Conservation (phyloP, 2,329 filamentous ascomycete species). For the Didymella lethalis region DNA sequence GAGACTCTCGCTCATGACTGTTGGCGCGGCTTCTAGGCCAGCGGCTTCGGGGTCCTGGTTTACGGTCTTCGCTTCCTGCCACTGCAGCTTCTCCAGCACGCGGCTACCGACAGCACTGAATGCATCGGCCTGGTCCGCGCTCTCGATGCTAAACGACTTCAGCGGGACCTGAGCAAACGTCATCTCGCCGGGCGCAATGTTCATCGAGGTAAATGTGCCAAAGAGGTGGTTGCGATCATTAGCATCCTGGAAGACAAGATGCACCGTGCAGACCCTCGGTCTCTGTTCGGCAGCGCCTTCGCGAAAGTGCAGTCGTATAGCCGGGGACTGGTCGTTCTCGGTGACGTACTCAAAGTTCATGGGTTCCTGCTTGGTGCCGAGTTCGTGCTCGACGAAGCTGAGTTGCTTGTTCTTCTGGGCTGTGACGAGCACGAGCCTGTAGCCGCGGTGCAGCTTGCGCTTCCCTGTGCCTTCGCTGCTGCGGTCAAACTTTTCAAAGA, state of each 20-base stretch:
- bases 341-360: slow-evolving; percentile 75
- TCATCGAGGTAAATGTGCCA: slow-evolving; percentile 74
- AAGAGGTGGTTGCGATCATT: slow-evolving; percentile 75
- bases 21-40: slow-evolving; percentile 67
- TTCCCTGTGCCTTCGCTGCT: slow-evolving; percentile 76
- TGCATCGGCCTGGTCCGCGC: slow-evolving; percentile 59
- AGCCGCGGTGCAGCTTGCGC: slow-evolving; percentile 78
- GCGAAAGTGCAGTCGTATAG: slow-evolving; percentile 74
- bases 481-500: slow-evolving; percentile 76
- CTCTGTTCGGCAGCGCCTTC: slow-evolving; percentile 61
- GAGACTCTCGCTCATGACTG: slow-evolving; percentile 78
- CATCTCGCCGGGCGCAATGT: slow-evolving; percentile 71
- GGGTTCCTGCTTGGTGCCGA: slow-evolving; percentile 68
- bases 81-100: slow-evolving; percentile 59
- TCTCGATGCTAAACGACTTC: slow-evolving; percentile 70
- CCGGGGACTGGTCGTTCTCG: slow-evolving; percentile 70
- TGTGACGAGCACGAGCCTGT: slow-evolving; percentile 79
- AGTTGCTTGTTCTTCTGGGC: slow-evolving; percentile 79
- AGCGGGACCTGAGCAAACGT: slow-evolving; percentile 75
- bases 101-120: slow-evolving; percentile 51
- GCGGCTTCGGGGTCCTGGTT: slow-evolving; percentile 69
- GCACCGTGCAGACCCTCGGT: slow-evolving; percentile 66
- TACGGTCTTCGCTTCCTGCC: slow-evolving; percentile 74
- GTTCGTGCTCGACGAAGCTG: slow-evolving; percentile 75
- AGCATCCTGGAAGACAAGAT: slow-evolving; percentile 78